Conservation (phyloP, 768 basidiomycete genomes). For the Cystobasidium tubakii region DNA sequence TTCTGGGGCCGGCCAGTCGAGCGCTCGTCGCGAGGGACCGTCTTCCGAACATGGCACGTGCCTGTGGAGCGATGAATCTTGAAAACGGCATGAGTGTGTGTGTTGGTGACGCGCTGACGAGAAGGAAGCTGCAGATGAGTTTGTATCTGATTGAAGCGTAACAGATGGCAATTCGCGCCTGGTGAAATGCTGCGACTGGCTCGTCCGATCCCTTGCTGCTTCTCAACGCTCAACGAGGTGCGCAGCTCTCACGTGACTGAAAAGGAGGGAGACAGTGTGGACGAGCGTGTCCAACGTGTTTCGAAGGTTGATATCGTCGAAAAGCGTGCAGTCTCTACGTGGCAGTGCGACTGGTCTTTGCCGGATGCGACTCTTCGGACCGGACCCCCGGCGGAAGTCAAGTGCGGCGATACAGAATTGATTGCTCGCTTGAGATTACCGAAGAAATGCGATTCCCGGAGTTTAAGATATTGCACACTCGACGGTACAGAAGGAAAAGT, state of each 20-base stretch:
- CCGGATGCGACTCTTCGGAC: no score
- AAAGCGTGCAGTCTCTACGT: no score
- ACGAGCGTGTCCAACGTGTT: background rate
- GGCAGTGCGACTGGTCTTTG: no score
- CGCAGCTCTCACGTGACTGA: background rate
- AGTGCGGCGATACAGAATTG: no score
- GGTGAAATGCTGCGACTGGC: no score
- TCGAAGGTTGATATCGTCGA: background rate
- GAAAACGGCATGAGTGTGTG: background rate
- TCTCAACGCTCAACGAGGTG: constrained; percentile 1
- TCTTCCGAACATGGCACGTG: background rate
- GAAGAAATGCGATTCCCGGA: no score
- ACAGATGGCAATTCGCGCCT: no score
- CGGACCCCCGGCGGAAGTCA: no score
- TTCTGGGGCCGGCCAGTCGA: constrained; percentile 19
- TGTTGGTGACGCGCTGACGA: background rate
- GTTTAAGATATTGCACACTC: no score
- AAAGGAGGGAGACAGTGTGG: background rate
- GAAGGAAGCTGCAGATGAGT: background rate
- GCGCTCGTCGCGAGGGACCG: background rate
- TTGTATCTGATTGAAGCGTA: background rate
- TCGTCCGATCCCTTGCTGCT: constrained; percentile 1
- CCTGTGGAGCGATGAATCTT: background rate
- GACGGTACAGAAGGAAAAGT: no score
- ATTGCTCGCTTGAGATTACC: no score